phyloP scores from a whole-genome alignment of 306 rosid species.

The Benincasa hispida region DNA sequence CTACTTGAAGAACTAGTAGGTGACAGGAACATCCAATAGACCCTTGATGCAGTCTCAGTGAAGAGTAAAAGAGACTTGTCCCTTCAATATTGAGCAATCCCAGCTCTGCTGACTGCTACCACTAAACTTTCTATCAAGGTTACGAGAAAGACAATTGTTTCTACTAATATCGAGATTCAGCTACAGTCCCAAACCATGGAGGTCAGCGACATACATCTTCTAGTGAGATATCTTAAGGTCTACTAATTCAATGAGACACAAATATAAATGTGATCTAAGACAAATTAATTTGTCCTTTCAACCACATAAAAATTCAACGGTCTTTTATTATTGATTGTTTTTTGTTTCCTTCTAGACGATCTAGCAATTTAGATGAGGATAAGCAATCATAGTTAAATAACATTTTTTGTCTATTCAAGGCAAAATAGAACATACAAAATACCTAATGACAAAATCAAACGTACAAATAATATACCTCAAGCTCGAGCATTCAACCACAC shows the following conservation, averaged over 20 bases:
- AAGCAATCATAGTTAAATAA: not conserved
- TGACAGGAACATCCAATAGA: not conserved
- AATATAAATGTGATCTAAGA: not conserved
- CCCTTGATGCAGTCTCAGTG: not conserved
- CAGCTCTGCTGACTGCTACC: not conserved
- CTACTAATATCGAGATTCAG: not conserved
- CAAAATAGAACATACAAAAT: not conserved
- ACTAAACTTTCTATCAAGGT: not conserved
- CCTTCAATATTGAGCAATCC: not conserved
- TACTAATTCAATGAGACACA: not conserved
- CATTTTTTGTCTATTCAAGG: not conserved
- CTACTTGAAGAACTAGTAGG: not conserved
- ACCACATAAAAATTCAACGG: not conserved
- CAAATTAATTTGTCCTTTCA: not conserved
- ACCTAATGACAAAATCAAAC: constrained; percentile 5
- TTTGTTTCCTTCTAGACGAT: not conserved
- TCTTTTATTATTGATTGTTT: not conserved
- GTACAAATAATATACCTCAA: constrained; percentile 37
- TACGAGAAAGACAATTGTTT: not conserved
- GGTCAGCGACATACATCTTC: not conserved
- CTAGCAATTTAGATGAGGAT: not conserved
- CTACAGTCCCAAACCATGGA: not conserved
- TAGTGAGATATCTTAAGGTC: not conserved
- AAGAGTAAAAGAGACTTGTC: not conserved
- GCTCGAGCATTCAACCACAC: constrained; percentile 59